Conservation (phyloP, 1,139 yeast species). For the Yamadazyma oceani region DNA sequence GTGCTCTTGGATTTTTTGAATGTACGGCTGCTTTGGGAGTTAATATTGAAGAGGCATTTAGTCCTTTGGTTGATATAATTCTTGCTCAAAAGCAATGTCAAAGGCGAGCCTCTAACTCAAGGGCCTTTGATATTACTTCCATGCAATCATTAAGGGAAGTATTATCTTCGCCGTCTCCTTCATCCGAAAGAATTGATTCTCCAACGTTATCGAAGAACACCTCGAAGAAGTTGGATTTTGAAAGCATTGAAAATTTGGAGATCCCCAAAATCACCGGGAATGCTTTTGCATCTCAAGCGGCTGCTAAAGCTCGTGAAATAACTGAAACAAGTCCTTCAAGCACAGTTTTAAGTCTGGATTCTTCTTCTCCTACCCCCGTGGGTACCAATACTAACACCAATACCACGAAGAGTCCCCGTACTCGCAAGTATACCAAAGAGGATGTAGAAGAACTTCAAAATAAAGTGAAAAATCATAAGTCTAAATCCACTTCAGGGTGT, state of each 20-base stretch:
- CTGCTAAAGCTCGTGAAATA: neutral
- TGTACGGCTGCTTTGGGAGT: slow-evolving; percentile 26
- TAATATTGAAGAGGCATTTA: slow-evolving; percentile 29
- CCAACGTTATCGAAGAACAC: neutral
- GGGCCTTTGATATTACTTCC: slow-evolving; percentile 7
- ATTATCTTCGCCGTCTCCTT: slow-evolving; percentile 2
- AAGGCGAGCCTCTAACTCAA: slow-evolving; percentile 5
- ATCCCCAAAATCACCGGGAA: slow-evolving; percentile 12
- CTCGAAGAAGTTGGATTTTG: slow-evolving; percentile 5
- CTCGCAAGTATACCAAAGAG: slow-evolving; percentile 3
- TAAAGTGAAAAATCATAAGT: slow-evolving; percentile 2
- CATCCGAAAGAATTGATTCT: neutral
- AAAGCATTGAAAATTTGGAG: slow-evolving; percentile 6
- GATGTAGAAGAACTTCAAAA: slow-evolving; percentile 2
- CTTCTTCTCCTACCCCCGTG: neutral
- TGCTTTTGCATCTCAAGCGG: slow-evolving; percentile 2
- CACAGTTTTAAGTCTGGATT: neutral
- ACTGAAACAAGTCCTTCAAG: slow-evolving; percentile 1
- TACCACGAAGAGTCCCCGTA: neutral
- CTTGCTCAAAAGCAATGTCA: slow-evolving; percentile 2
- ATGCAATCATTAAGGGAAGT: slow-evolving; percentile 12
- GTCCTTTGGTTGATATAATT: slow-evolving; percentile 23
- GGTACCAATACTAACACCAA: neutral
- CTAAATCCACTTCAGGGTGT: slow-evolving; percentile 12
- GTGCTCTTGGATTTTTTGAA: slow-evolving; percentile 32